Evolutionary conservation across 2,329 filamentous ascomycete genomes (phyloP).

Genomic region (Trichoderma arundinaceum): DNA sequence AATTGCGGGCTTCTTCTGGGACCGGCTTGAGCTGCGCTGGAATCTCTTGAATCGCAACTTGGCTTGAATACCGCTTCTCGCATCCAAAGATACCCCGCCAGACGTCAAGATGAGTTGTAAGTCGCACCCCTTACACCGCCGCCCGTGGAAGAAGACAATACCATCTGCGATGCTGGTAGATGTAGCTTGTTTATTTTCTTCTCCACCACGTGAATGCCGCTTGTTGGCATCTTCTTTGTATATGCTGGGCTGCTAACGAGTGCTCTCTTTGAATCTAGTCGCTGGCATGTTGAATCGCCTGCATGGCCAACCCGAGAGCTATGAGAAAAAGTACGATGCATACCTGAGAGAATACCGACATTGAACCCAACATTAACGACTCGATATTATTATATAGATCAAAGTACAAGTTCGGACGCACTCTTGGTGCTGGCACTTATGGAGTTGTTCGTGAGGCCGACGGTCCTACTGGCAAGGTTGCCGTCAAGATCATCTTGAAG

Average conservation of each 20-base stretch:
- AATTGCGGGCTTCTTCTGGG: background rate
- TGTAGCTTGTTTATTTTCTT: background rate
- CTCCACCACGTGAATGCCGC: too few species aligned
- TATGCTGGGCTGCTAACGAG: constrained; percentile 3
- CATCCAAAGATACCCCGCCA: constrained; percentile 31
- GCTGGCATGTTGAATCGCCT: constrained; percentile 92
- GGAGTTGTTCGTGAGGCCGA: constrained; percentile 97
- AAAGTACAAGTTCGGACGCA: constrained; percentile 90
- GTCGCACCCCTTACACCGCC: constrained; percentile 34
- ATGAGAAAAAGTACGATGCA: constrained; percentile 85
- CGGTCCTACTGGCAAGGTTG: constrained; percentile 80
- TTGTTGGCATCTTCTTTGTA: background rate
- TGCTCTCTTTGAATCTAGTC: constrained; percentile 57
- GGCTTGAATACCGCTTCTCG: constrained; percentile 10
- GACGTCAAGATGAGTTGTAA: constrained; percentile 49
- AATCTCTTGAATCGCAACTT: background rate
- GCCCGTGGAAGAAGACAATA: background rate
- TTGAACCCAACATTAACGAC: constrained; percentile 19
- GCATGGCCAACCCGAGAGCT: constrained; percentile 94
- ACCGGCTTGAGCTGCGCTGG: background rate
- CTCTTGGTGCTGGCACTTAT: constrained; percentile 95
- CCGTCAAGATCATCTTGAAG: constrained; percentile 98
- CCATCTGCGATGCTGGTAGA: background rate
- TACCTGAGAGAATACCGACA: background rate
- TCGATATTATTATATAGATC: constrained; percentile 57